Conservation (phyloP, 495 filamentous ascomycete genomes). For the Aspergillus affinis region DNA sequence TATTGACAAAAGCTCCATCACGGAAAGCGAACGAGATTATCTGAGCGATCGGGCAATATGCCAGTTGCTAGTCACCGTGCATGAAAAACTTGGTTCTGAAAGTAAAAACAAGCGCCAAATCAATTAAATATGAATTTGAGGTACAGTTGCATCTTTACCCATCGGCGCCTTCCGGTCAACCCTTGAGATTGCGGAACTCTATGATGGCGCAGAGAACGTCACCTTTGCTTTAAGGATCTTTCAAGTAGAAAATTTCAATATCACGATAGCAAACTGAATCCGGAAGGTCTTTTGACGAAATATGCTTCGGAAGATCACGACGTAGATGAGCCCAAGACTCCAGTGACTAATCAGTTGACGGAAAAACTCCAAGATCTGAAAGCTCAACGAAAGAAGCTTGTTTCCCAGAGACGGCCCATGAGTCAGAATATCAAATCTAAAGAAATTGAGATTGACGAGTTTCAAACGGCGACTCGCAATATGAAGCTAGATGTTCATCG, state of each 20-base stretch:
- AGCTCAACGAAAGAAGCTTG: conserved; percentile 38
- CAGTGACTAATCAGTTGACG: not conserved
- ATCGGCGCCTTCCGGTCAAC: no score
- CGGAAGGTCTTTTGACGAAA: no score
- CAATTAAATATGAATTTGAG: no score
- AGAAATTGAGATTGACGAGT: not conserved
- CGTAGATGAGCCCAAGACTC: no score
- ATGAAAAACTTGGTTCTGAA: conserved; percentile 37
- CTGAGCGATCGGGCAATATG: conserved; percentile 30
- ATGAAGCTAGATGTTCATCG: not conserved
- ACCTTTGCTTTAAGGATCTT: no score
- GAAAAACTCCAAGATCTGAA: not conserved
- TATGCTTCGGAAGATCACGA: no score
- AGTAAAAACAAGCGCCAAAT: no score
- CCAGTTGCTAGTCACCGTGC: conserved; percentile 31
- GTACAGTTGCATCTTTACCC: no score
- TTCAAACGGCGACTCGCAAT: not conserved
- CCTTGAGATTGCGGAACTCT: no score
- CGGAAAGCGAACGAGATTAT: conserved; percentile 32
- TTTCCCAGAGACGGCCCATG: not conserved
- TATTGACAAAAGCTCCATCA: conserved; percentile 28
- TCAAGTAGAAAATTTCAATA: no score
- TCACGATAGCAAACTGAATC: no score
- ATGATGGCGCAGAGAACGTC: no score
- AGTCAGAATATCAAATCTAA: not conserved